phyloP scores from a whole-genome alignment of 257 asterid species.

The Lycium barbarum region DNA sequence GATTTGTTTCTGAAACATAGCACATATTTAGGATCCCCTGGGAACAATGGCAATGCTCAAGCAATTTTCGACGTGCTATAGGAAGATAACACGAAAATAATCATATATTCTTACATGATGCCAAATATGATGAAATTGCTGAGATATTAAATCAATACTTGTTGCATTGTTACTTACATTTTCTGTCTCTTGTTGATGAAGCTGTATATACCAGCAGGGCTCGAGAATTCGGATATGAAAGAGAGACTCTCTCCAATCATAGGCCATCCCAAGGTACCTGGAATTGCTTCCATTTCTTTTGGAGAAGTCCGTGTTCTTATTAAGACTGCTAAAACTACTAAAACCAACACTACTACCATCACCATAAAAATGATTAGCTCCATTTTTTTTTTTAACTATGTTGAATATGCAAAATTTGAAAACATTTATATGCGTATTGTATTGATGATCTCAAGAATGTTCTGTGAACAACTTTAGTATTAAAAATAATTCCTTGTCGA shows the following conservation, averaged over 20 bases:
- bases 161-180: conserved; percentile 41
- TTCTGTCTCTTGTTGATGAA: conserved; percentile 80
- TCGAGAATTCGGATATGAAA: conserved; percentile 69
- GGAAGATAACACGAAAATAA: neutral
- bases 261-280: conserved; percentile 90
- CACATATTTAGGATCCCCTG: no score
- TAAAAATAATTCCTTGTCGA: neutral
- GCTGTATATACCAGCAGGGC: conserved; percentile 71
- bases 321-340: conserved; percentile 20
- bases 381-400: conserved; percentile 29
- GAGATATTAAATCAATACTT: neutral
- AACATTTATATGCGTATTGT: neutral
- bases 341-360: neutral
- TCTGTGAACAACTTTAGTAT: neutral
- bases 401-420: neutral
- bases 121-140: neutral
- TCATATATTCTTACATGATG: neutral
- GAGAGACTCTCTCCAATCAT: conserved; percentile 78
- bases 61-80: neutral
- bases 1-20: neutral
- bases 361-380: conserved; percentile 31
- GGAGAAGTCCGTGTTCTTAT: conserved; percentile 56
- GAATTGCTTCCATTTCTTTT: conserved; percentile 64
- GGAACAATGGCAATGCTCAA: neutral
- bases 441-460: conserved; percentile 26